Base-by-base conservation (phyloP, 495 filamentous ascomycete genomes). In the Darksidea phi region DNA sequence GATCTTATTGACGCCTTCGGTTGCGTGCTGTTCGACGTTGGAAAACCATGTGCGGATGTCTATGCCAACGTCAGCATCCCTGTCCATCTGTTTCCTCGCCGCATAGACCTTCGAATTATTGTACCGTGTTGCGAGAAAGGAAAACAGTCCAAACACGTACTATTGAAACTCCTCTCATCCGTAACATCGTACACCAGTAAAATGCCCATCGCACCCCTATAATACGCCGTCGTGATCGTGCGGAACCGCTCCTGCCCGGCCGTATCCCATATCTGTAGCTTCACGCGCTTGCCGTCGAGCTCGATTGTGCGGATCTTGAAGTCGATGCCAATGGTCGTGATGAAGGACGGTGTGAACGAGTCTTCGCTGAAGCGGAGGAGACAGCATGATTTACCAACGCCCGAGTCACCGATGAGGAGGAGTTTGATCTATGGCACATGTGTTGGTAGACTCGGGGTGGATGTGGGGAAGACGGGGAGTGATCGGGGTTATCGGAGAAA, bases 301-400 rank as follows among this genome's bases (percentile, higher is more conserved):
- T 98, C 94, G 76, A 98, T 98, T 57, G 94, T 98, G 48, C 94
- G 84, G 68, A 98, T 98, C 81, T 98, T 98, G 80, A 98, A 98
- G 76, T 99, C 94, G 78, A 99, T 99, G 57, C 94, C 94, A 75
- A 99, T 97, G 50, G 94, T 98, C 25, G 94, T 97, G 79, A 98
- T 98, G 80, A 97, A 98, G 62, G 91, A 96, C 34, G 94, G 94
- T 28, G 87, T 98, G 78, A 98, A 98, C 11, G 91, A 96, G 78
- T 98, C 94, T 78, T 98, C 94, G 74, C 91, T 96, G 79, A 98
- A 98, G 69, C 94, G 90, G 64, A 98, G 81, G 70, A 98, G 84
- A 77, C 94, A 98, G 82, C 94, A 98, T 61, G 94, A 97, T 77
- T 98, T 98, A 67, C 94, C 94, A 10, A 97, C 94, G 60, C 94